A percentile compares a stretch with the other conserved stretches of the same genome.
These are phyloP conservation scores for Rhizopogon sp. DNA, from an alignment of 768 basidiomycete genomes.

Conservation along the genomic window DNA sequence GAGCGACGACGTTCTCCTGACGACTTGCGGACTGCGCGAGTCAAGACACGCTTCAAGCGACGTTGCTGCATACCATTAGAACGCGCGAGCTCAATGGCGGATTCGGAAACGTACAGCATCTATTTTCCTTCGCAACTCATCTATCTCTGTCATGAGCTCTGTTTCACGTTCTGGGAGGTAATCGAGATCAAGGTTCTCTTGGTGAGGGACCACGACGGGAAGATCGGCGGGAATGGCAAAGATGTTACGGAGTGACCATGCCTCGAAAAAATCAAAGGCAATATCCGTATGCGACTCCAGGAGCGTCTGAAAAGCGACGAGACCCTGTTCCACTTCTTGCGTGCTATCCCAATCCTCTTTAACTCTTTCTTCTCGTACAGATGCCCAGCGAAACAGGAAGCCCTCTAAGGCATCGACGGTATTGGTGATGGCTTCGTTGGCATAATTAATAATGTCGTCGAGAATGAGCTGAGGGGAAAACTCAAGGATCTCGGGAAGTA, in stretches of 20 bases:
- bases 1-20: constrained; percentile 42
- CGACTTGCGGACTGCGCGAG: constrained; percentile 47
- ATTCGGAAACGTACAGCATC: constrained; percentile 52
- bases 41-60: constrained; percentile 52
- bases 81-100: not conserved
- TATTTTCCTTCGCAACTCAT: constrained; percentile 58
- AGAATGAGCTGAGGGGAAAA: constrained; percentile 82
- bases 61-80: constrained; percentile 45
- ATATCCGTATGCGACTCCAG: constrained; percentile 86
- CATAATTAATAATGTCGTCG: constrained; percentile 82
- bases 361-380: constrained; percentile 49
- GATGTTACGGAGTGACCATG: constrained; percentile 85
- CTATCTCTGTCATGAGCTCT: constrained; percentile 62
- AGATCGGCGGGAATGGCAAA: constrained; percentile 70
- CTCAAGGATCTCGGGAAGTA: constrained; percentile 71
- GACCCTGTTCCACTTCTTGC: constrained; percentile 72
- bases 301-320: constrained; percentile 84
- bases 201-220: constrained; percentile 72
- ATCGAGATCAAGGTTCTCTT: constrained; percentile 64
- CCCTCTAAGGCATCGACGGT: constrained; percentile 78
- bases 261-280: constrained; percentile 89
- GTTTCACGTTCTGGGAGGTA: constrained; percentile 52
- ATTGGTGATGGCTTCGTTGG: constrained; percentile 73
- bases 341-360: constrained; percentile 51
- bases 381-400: constrained; percentile 70